phyloP scores from a whole-genome alignment of 768 basidiomycete genomes.

The Sporobolomyces roseus region DNA sequence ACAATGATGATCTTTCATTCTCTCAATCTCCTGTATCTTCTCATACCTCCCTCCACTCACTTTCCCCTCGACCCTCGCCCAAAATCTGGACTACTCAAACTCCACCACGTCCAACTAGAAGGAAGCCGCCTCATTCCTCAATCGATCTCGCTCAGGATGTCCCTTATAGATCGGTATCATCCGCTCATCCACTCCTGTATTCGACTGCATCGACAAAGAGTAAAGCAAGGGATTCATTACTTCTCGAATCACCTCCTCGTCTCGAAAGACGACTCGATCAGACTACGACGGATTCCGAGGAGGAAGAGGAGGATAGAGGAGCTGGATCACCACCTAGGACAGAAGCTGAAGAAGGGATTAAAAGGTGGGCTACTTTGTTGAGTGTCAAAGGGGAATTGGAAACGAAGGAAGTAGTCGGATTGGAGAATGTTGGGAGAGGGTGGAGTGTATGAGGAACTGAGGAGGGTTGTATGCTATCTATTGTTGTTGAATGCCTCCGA shows the following conservation, averaged over 20 bases:
- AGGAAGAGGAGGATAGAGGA: not conserved
- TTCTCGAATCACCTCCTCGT: slow-evolving; percentile 15
- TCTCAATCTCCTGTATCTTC: not conserved
- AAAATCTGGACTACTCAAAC: slow-evolving; percentile 1
- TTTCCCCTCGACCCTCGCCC: not conserved
- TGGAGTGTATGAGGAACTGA: slow-evolving; percentile 2
- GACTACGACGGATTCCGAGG: not conserved
- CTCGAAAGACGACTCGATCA: not conserved
- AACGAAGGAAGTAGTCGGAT: not conserved
- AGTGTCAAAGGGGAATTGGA: not conserved
- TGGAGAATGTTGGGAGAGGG: not conserved
- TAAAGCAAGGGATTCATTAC: slow-evolving; percentile 3
- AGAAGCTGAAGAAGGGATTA: slow-evolving; percentile 19
- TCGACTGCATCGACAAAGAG: not conserved
- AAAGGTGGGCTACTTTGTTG: slow-evolving; percentile 16
- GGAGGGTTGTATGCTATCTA: too few species aligned
- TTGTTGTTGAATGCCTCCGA: too few species aligned
- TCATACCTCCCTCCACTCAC: not conserved
- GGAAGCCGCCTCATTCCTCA: not conserved
- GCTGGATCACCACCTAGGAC: slow-evolving; percentile 3
- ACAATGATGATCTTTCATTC: too few species aligned
- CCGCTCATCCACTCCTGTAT: not conserved
- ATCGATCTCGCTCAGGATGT: too few species aligned
- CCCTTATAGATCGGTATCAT: not conserved
- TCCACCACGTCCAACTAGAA: not conserved